A percentile compares a stretch with the other conserved stretches of the same genome.
These are phyloP conservation scores for Diaporthe velutina DNA, from an alignment of 2,329 filamentous ascomycete species.

Conservation along the genomic window DNA sequence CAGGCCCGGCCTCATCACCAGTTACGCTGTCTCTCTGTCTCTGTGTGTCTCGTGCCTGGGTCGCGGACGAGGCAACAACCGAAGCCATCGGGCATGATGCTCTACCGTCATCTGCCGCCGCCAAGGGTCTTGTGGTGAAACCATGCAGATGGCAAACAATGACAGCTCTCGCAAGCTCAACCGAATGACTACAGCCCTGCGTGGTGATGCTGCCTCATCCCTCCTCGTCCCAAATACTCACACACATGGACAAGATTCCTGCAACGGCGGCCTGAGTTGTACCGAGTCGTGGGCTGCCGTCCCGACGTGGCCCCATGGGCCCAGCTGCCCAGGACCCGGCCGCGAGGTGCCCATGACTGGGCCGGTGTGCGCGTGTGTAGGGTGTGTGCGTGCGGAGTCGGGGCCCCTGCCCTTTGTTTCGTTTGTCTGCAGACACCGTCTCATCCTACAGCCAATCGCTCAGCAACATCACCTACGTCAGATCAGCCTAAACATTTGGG, in stretches of 20 bases:
- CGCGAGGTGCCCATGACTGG: neutral
- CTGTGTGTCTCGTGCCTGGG: too few relatives aligned
- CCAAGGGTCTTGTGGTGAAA: slow-evolving; percentile 32
- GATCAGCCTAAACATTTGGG: slow-evolving; percentile 28
- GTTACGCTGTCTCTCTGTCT: neutral
- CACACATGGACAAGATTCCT: slow-evolving; percentile 17
- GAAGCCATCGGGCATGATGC: slow-evolving; percentile 17
- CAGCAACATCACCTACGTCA: slow-evolving; percentile 25
- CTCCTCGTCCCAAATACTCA: slow-evolving; percentile 27
- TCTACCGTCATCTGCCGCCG: slow-evolving; percentile 4
- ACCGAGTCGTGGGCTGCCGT: slow-evolving; percentile 22
- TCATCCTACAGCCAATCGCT: slow-evolving; percentile 38
- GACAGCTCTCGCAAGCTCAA: slow-evolving; percentile 22
- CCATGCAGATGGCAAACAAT: slow-evolving; percentile 12
- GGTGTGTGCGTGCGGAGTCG: neutral
- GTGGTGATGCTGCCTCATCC: slow-evolving; percentile 14
- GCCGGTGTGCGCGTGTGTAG: neutral
- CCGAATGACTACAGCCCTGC: slow-evolving; percentile 8
- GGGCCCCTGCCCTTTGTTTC: slow-evolving; percentile 30
- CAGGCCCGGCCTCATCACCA: neutral
- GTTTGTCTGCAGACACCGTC: slow-evolving; percentile 34
- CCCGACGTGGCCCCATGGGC: neutral
- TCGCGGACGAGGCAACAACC: slow-evolving; percentile 23
- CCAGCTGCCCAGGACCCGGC: slow-evolving; percentile 17
- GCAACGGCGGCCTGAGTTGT: slow-evolving; percentile 14